Conservation (phyloP, 768 basidiomycete genomes). For the Suillus subaureus region DNA sequence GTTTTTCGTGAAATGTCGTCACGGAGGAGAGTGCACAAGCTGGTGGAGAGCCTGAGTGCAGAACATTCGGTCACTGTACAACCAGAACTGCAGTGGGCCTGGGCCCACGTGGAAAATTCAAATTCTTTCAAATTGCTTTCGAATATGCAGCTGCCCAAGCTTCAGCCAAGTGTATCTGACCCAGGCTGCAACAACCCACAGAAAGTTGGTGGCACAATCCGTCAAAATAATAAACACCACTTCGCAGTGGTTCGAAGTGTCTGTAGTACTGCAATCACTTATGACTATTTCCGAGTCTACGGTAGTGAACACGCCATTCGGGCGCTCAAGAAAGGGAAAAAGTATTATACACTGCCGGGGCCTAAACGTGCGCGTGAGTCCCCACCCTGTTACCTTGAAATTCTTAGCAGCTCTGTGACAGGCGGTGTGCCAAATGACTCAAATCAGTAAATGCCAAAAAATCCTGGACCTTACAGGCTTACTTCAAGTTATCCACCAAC, state of each 20-base stretch:
- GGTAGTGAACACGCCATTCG: background rate
- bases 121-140: background rate
- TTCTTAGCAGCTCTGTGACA: too few species aligned
- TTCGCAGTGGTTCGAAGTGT: background rate
- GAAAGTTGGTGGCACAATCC: too few species aligned
- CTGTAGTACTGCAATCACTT: background rate
- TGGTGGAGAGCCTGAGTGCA: background rate
- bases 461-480: background rate
- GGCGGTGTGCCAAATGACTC: too few species aligned
- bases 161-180: background rate
- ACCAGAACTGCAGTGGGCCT: background rate
- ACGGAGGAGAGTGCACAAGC: background rate
- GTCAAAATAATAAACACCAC: background rate
- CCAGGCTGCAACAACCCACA: background rate
- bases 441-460: too few species aligned
- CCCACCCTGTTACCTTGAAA: background rate
- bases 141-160: background rate
- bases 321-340: background rate
- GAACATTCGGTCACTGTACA: background rate
- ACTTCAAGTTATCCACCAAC: background rate
- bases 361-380: background rate
- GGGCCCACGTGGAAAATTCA: background rate
- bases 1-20: slow-evolving; percentile 3
- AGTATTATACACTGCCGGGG: background rate
- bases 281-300: background rate